Evolutionary conservation across 148 eudicot genomes (phyloP), one percentile per base, ranked within the genome.

Genomic region (Silene latifolia): DNA sequence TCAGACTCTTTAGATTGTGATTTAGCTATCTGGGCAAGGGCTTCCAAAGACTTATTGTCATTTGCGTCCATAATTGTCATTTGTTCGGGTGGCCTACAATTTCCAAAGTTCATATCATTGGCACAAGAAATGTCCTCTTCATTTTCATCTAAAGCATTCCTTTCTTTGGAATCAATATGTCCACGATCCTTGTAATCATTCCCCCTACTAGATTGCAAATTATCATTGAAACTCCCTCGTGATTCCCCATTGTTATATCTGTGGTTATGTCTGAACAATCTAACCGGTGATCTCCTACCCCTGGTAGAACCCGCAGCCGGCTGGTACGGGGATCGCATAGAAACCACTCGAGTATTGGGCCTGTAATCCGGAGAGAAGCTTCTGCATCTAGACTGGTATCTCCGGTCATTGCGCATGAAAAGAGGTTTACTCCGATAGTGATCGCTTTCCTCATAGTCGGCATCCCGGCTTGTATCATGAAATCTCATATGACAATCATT

Each of bases 371-470:
- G 90, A 8, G 96, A 91, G 53, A 86, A 79, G 21, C 86, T 71
- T 79, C 88, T 82, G 3, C 93, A 91, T 78, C 86, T 84, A 32
- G 93, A 89, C 19, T 88, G 85, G 21, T 90, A 84, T 63, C 79
- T 86, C 69, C 83, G 68, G 21, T 72, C 82, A 62, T 80, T 42
- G 51, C 82, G 78, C 3, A 87, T 63, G 29, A 77, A 53, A 76
- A 78, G 81, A 67, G 73, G 59, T 57, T 74, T 77, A 29, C 75
- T 76, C 48, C 62, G 47, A 54, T 59, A 75, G 54, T 69, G 70
- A 25, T 73, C 76, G 56, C 25, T 56, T 24, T 65, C 77, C 62
- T 61, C 77, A 47, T 58, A 79, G 51, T 65, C 73, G 67, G 68
- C 79, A 42, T 59, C 71, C 67, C 83, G 77, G 27, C 76, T 48